Evolutionary conservation across 495 filamentous ascomycete genomes (phyloP).

Genomic region (Penicillium soppii): DNA sequence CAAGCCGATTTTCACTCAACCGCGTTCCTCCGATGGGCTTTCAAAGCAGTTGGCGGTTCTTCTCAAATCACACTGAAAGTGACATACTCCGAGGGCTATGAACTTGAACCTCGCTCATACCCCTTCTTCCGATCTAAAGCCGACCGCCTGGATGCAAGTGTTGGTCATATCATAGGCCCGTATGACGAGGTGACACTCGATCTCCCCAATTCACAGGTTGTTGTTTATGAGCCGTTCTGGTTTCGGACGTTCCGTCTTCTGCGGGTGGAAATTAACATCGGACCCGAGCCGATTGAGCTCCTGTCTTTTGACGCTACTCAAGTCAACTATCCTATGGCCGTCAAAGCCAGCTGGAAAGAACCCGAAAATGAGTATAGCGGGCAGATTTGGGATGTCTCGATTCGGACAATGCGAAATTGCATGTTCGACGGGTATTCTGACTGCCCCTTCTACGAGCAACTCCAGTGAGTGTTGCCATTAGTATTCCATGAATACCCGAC

Average conservation of each 20-base stretch:
- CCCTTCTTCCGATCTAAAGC: slow-evolving; percentile 38
- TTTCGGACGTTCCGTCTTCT: slow-evolving; percentile 40
- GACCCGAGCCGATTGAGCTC: slow-evolving; percentile 14
- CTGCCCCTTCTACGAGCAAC: slow-evolving; percentile 42
- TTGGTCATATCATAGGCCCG: slow-evolving; percentile 33
- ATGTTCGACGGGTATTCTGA: slow-evolving; percentile 43
- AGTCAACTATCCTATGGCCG: slow-evolving; percentile 32
- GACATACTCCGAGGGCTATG: slow-evolving; percentile 42
- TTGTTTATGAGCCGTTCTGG: slow-evolving; percentile 38
- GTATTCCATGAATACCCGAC: background rate
- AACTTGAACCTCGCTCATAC: slow-evolving; percentile 36
- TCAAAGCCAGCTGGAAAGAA: slow-evolving; percentile 29
- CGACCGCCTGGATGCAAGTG: slow-evolving; percentile 30
- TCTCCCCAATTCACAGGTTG: background rate
- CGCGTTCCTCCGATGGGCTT: slow-evolving; percentile 34
- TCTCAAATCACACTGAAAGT: slow-evolving; percentile 27
- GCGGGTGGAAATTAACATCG: slow-evolving; percentile 26
- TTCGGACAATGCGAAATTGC: slow-evolving; percentile 36
- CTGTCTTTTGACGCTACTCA: slow-evolving; percentile 22
- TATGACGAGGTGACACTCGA: slow-evolving; percentile 29
- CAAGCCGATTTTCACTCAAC: slow-evolving; percentile 38
- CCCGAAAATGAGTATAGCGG: slow-evolving; percentile 11
- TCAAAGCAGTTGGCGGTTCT: slow-evolving; percentile 13
- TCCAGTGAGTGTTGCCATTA: slow-evolving; percentile 31
- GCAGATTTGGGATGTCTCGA: slow-evolving; percentile 32